Conservation (phyloP, 805 yeast genomes). For the Ogataea kodamae region DNA sequence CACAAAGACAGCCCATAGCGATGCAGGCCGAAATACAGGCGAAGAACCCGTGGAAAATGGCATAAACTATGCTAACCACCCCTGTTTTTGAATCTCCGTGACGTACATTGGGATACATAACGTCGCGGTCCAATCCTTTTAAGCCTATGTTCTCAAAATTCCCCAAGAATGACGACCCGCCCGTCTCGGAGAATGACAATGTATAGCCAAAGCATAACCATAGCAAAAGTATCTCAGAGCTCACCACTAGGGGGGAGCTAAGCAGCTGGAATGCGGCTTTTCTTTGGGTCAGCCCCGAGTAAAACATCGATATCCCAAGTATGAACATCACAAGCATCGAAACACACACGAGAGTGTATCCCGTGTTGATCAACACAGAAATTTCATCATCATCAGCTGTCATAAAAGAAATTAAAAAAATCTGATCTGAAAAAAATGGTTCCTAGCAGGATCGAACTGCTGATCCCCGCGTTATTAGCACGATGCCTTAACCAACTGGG, state of each 20-base stretch:
- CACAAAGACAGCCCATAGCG: constrained; percentile 83
- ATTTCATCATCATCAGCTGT: constrained; percentile 2
- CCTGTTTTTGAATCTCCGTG: constrained; percentile 10
- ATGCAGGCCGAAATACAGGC: constrained; percentile 79
- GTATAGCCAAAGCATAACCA: constrained; percentile 96
- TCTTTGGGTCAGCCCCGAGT: constrained; percentile 80
- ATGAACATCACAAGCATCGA: constrained; percentile 74
- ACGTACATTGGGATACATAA: constrained; percentile 13
- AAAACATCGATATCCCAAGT: constrained; percentile 83
- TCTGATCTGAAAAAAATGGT: constrained; percentile 40
- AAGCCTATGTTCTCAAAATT: constrained; percentile 74
- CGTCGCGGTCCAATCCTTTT: constrained; percentile 41
- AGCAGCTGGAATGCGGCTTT: constrained; percentile 76
- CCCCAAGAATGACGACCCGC: constrained; percentile 64
- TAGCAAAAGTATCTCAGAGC: constrained; percentile 65
- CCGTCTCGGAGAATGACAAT: constrained; percentile 72
- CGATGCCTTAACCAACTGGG: constrained; percentile 45
- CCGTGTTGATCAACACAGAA: constrained; percentile 12
- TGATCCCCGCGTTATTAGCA: constrained; percentile 55
- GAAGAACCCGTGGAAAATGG: constrained; percentile 79
- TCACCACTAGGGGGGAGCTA: constrained; percentile 67
- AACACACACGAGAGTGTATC: constrained; percentile 48
- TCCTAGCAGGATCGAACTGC: constrained; percentile 88
- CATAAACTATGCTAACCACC: constrained; percentile 63
- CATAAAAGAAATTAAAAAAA: constrained; percentile 1